phyloP scores from a whole-genome alignment of 169 alveolate species.

The Hammondia hammondi region DNA sequence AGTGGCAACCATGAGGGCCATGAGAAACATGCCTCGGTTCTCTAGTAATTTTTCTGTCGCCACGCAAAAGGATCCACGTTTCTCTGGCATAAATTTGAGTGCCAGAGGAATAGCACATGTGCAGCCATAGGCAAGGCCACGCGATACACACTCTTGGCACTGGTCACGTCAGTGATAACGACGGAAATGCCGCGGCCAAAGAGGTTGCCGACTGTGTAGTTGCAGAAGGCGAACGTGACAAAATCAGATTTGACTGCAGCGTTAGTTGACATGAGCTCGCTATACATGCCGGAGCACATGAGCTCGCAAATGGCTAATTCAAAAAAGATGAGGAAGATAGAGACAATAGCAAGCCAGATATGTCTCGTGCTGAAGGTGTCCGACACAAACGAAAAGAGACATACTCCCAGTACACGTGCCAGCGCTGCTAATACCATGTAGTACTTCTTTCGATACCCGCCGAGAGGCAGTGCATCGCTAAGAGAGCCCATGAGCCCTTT shows the following conservation, averaged over 20 bases:
- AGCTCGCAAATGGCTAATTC: conserved; percentile 34
- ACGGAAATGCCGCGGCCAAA: conserved; percentile 51
- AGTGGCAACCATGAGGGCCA: conserved; percentile 30
- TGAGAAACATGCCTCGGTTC: conserved; percentile 13
- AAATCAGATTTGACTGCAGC: conserved; percentile 50
- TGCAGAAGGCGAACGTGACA: conserved; percentile 39
- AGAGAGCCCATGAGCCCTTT: conserved; percentile 45
- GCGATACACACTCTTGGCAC: conserved; percentile 26
- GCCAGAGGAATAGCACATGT: conserved; percentile 46
- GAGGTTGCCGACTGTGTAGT: conserved; percentile 39
- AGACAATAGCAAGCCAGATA: background rate
- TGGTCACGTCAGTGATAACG: conserved; percentile 50
- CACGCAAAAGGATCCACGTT: background rate
- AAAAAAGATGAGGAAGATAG: background rate
- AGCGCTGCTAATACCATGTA: conserved; percentile 30
- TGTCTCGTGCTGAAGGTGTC: background rate
- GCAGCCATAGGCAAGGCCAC: conserved; percentile 62
- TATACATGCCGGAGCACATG: conserved; percentile 49
- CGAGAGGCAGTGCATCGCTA: conserved; percentile 34
- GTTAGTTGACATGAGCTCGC: conserved; percentile 32
- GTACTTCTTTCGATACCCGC: conserved; percentile 45
- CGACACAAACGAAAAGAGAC: background rate
- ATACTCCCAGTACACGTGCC: background rate
- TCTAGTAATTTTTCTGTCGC: background rate
- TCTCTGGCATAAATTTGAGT: conserved; percentile 45